These are phyloP conservation scores for Euphorbia schlechtendalii DNA, from an alignment of 441 rosid genomes.

Conservation along the genomic window DNA sequence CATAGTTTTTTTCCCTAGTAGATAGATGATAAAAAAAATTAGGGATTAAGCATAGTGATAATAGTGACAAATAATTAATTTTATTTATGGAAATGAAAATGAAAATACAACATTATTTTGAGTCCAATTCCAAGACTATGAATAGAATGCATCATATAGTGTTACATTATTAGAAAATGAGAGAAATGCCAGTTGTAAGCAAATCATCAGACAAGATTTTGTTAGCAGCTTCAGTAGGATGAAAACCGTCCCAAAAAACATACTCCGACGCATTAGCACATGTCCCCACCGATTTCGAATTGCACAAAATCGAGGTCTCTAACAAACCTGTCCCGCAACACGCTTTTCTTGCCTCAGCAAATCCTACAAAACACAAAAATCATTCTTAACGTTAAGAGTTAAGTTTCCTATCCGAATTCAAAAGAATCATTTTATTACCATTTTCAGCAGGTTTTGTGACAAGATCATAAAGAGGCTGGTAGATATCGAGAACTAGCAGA, in stretches of 20 bases:
- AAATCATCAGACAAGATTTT: conserved; percentile 64
- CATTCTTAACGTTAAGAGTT: no score
- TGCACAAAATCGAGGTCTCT: conserved; percentile 76
- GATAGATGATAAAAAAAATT: no score
- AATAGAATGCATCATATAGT: no score
- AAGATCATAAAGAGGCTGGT: conserved; percentile 50
- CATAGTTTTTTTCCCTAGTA: no score
- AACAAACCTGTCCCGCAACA: conserved; percentile 87
- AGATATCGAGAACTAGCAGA: conserved; percentile 69
- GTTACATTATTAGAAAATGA: conserved; percentile 27
- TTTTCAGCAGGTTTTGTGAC: conserved; percentile 54
- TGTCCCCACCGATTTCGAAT: conserved; percentile 62
- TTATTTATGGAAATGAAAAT: no score
- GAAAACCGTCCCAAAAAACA: conserved; percentile 94
- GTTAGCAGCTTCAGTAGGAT: conserved; percentile 96
- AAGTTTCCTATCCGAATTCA: no score
- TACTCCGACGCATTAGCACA: conserved; percentile 77
- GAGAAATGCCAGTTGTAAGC: conserved; percentile 58
- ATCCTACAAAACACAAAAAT: conserved; percentile 59
- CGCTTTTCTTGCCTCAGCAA: conserved; percentile 72
- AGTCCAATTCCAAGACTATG: no score
- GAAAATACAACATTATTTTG: no score
- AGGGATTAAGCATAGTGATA: no score
- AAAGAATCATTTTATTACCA: conserved; percentile 29
- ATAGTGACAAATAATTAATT: no score